These are phyloP conservation scores for Kwoniella sp. DNA, from an alignment of 768 basidiomycete species.

Conservation along the genomic window DNA sequence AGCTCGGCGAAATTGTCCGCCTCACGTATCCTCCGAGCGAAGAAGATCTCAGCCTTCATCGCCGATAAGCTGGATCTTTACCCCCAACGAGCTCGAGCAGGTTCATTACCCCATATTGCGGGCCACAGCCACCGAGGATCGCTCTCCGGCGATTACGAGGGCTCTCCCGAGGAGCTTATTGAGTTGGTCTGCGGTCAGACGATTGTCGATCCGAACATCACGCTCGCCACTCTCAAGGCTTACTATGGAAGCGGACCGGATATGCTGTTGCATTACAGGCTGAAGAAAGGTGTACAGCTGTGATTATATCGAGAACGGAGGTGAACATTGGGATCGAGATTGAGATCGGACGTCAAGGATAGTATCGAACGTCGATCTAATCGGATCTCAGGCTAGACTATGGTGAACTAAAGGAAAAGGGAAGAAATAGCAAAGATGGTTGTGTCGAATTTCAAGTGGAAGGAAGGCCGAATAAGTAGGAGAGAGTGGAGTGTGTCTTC, in stretches of 20 bases:
- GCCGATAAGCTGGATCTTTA: slow-evolving; percentile 63
- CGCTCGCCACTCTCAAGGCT: slow-evolving; percentile 84
- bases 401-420: no score
- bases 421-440: no score
- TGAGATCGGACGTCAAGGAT: no score
- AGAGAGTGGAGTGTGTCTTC: no score
- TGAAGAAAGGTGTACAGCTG: slow-evolving; percentile 33
- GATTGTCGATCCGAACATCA: slow-evolving; percentile 82
- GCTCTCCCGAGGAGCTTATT: slow-evolving; percentile 67
- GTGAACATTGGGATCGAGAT: no score
- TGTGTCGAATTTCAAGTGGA: background rate
- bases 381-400: no score
- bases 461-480: background rate
- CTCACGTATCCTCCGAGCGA: slow-evolving; percentile 76
- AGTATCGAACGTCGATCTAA: no score
- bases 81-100: background rate
- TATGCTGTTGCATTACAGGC: slow-evolving; percentile 52
- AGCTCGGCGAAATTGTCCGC: slow-evolving; percentile 85
- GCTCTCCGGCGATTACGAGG: background rate
- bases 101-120: background rate
- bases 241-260: slow-evolving; percentile 58
- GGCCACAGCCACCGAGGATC: background rate
- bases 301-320: no score
- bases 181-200: slow-evolving; percentile 87
- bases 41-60: slow-evolving; percentile 81